phyloP scores from a whole-genome alignment of 202 grass and related monocot genomes.

The Panicum hallii region DNA sequence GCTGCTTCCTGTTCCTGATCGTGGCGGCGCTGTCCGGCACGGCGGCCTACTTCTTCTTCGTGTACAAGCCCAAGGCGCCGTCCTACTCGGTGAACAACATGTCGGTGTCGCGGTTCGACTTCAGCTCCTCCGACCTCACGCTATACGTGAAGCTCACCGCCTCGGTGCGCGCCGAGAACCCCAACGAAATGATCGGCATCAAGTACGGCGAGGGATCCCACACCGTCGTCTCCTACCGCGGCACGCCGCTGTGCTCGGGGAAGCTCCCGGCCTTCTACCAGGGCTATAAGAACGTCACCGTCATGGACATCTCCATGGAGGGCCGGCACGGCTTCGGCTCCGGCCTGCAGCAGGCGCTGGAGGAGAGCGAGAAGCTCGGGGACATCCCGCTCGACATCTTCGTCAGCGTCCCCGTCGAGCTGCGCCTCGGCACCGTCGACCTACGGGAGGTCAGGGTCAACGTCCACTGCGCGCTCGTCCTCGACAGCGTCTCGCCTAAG shows the following conservation, averaged over 20 bases:
- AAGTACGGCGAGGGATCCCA: slow-evolving; percentile 57
- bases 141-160: slow-evolving; percentile 69
- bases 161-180: slow-evolving; percentile 77
- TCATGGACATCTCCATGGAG: slow-evolving; percentile 76
- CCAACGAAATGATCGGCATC: slow-evolving; percentile 84
- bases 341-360: slow-evolving; percentile 57
- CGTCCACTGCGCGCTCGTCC: slow-evolving; percentile 71
- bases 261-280: slow-evolving; percentile 73
- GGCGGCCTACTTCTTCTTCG: slow-evolving; percentile 43
- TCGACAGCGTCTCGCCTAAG: slow-evolving; percentile 78
- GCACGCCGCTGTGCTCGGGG: slow-evolving; percentile 65
- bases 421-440: slow-evolving; percentile 35
- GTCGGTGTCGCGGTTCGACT: slow-evolving; percentile 69
- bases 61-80: slow-evolving; percentile 69
- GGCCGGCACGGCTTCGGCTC: slow-evolving; percentile 53
- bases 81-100: slow-evolving; percentile 78
- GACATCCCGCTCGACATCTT: slow-evolving; percentile 70
- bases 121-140: slow-evolving; percentile 60
- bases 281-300: slow-evolving; percentile 75
- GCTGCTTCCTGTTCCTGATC: slow-evolving; percentile 72
- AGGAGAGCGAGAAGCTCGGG: slow-evolving; percentile 67
- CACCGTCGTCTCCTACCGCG: slow-evolving; percentile 66
- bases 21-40: slow-evolving; percentile 34
- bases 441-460: slow-evolving; percentile 59
- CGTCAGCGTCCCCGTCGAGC: slow-evolving; percentile 64